Evolutionary conservation across 768 basidiomycete species (phyloP).

Genomic region (Podaxis sp.): DNA sequence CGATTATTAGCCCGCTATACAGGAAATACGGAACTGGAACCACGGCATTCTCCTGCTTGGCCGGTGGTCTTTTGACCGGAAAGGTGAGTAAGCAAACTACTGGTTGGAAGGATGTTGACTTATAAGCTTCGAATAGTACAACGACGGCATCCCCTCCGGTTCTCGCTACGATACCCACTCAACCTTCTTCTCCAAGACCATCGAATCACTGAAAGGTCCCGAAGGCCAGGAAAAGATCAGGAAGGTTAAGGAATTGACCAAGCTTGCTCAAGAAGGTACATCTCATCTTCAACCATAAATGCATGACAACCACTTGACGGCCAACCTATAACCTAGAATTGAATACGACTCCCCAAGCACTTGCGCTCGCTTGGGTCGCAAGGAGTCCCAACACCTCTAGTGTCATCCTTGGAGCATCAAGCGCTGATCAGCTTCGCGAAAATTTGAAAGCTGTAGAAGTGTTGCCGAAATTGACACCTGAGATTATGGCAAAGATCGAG

Average conservation of each 20-base stretch:
- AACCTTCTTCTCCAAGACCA: constrained; percentile 51
- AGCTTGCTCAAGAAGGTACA: constrained; percentile 58
- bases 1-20: constrained; percentile 50
- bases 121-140: constrained; percentile 44
- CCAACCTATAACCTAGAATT: constrained; percentile 38
- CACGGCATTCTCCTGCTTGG: constrained; percentile 75
- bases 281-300: neutral
- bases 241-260: constrained; percentile 68
- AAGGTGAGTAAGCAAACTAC: constrained; percentile 43
- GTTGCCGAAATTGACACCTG: constrained; percentile 68
- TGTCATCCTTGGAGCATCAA: constrained; percentile 67
- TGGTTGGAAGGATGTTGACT: neutral
- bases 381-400: constrained; percentile 64
- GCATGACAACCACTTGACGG: too few relatives aligned
- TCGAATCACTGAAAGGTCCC: constrained; percentile 51
- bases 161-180: constrained; percentile 67
- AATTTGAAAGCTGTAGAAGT: constrained; percentile 74
- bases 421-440: constrained; percentile 60
- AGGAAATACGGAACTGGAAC: constrained; percentile 66
- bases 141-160: constrained; percentile 71
- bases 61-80: constrained; percentile 75
- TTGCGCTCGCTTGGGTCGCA: constrained; percentile 79
- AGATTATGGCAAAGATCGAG: constrained; percentile 67
- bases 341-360: constrained; percentile 55
- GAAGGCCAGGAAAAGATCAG: constrained; percentile 69